phyloP scores from a whole-genome alignment of 768 basidiomycete species.

The Amanita pseudoporphyria region DNA sequence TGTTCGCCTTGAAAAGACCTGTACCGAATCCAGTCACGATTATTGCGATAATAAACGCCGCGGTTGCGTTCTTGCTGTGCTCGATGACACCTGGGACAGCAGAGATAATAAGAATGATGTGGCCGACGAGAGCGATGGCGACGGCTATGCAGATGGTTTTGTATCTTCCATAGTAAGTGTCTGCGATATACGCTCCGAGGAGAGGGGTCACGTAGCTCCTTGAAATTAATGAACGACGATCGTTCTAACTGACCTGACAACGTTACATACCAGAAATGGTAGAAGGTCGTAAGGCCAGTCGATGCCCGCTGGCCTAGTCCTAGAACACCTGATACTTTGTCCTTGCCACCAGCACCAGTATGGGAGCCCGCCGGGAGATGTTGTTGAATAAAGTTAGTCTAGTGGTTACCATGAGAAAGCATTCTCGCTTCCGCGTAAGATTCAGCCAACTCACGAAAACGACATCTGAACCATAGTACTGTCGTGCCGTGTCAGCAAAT shows the following conservation, averaged over 20 bases:
- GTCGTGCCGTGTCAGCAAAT: not conserved
- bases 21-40: conserved; percentile 50
- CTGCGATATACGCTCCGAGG: conserved; percentile 63
- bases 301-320: conserved; percentile 59
- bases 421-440: no score
- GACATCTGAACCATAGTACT: conserved; percentile 39
- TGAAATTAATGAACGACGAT: conserved; percentile 8
- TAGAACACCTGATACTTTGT: conserved; percentile 59
- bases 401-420: not conserved
- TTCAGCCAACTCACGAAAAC: conserved; percentile 30
- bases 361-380: conserved; percentile 53
- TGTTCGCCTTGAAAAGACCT: conserved; percentile 69
- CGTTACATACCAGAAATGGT: conserved; percentile 48
- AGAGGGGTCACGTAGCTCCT: conserved; percentile 63
- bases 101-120: conserved; percentile 55
- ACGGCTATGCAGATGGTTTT: conserved; percentile 65
- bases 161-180: conserved; percentile 64
- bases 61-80: conserved; percentile 32
- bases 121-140: conserved; percentile 49
- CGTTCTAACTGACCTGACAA: conserved; percentile 6
- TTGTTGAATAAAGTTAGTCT: conserved; percentile 74
- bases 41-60: conserved; percentile 47
- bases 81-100: conserved; percentile 60
- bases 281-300: conserved; percentile 64
- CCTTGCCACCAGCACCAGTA: conserved; percentile 48